Evolutionary conservation across 768 basidiomycete genomes (phyloP), one percentile per base, ranked within the genome.

Genomic region (Phylloporus sp.): DNA sequence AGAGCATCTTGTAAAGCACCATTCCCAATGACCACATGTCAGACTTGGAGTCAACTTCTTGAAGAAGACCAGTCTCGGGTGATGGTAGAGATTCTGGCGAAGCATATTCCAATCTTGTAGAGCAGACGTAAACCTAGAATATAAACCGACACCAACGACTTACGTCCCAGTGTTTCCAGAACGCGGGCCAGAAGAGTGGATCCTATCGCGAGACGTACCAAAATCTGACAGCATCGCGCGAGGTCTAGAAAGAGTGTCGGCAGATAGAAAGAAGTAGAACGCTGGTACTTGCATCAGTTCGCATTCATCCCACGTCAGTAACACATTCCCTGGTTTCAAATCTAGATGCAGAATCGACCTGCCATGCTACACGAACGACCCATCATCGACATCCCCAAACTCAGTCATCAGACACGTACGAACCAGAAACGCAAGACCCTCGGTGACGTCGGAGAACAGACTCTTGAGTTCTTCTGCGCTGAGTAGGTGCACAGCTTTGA

Each of bases 11-110:
- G 73, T 97, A 85, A 16, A 98, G 76, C 50, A 98, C 91, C 88
- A 98, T 93, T 56, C 95, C 95, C 15, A 98, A 76, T 6, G 91
- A 91, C 95, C 95, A 98, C 85, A 97, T 93, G 64, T 98, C 95
- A 5, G 89, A 81, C 62, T 94, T 94, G 0, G 91, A 91, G 60
- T 91, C 87, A 3, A 91, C 77, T 41, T 88, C 84, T 8, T 73
- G 76, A 8, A 89, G 80, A 20, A 77, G 68, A 0, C 90, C 89
- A 0, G 82, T 85, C 6, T 73, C 69, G 13, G 80, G 82, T 0
- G 82, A 80, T 3, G 84, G 82, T 1, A 98, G 75, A 0, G 91
- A 88, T 66, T 97, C 95, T 0, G 95, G 95, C 0, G 92, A 84
- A 13, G 88, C 81, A 61, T 89, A 95, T 73, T 95, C 93, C 46